phyloP scores from a whole-genome alignment of 1,284 basidiomycete genomes.

The Leccinum fuscescens region DNA sequence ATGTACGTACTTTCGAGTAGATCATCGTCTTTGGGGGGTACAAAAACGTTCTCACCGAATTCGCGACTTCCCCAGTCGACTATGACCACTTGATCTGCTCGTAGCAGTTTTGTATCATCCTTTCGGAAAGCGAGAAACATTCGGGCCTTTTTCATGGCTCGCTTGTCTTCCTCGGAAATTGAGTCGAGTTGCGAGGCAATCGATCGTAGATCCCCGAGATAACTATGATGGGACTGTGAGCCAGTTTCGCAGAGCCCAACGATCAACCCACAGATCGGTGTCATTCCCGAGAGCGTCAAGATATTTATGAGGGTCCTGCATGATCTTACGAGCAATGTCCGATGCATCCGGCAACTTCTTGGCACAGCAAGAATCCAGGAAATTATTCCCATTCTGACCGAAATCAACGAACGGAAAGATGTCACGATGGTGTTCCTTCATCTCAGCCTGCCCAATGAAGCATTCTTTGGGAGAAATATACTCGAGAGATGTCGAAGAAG shows the following conservation, averaged over 20 bases:
- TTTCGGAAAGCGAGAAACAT: slow-evolving; percentile 23
- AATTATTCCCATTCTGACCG: slow-evolving; percentile 18
- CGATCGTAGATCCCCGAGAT: slow-evolving; percentile 23
- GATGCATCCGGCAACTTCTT: slow-evolving; percentile 23
- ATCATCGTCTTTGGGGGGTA: slow-evolving; percentile 22
- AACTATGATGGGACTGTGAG: slow-evolving; percentile 18
- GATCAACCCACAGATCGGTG: slow-evolving; percentile 9
- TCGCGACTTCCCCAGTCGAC: slow-evolving; percentile 24
- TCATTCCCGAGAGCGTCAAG: slow-evolving; percentile 3
- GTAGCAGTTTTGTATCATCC: slow-evolving; percentile 3
- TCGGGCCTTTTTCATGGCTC: slow-evolving; percentile 15
- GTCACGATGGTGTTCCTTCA: slow-evolving; percentile 13
- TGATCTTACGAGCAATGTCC: slow-evolving; percentile 22
- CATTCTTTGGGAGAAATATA: slow-evolving; percentile 21
- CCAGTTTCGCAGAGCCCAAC: background rate
- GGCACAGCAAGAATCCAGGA: slow-evolving; percentile 22
- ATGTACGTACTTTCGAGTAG: slow-evolving; percentile 23
- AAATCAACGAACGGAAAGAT: slow-evolving; percentile 28
- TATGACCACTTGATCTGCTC: slow-evolving; percentile 23
- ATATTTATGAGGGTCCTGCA: slow-evolving; percentile 19
- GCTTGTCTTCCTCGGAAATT: slow-evolving; percentile 14
- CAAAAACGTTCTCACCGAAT: slow-evolving; percentile 18
- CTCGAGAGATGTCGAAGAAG: slow-evolving; percentile 1
- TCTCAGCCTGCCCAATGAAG: slow-evolving; percentile 14
- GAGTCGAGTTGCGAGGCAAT: slow-evolving; percentile 17